Conservation (phyloP, 768 basidiomycete species). For the Megacollybia marginata region DNA sequence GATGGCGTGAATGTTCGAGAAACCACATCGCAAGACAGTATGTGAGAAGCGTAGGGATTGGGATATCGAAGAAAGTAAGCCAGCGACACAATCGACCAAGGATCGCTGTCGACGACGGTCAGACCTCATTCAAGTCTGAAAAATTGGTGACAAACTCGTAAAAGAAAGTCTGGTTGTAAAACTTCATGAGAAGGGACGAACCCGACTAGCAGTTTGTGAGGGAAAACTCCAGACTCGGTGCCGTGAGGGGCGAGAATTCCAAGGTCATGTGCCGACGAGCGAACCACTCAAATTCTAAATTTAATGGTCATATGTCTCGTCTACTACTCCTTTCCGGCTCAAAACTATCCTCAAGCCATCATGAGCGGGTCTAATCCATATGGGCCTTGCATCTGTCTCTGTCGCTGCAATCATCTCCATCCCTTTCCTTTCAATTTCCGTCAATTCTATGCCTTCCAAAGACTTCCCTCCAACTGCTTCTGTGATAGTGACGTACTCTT, state of each 20-base stretch:
- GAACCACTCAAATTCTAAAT: constrained; percentile 1
- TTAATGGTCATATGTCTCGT: constrained; percentile 38
- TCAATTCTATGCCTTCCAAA: constrained; percentile 17
- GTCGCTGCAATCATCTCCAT: constrained; percentile 32
- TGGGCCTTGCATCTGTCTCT: constrained; percentile 25
- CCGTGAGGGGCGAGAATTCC: not conserved
- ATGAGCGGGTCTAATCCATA: constrained; percentile 68
- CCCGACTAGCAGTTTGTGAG: constrained; percentile 1
- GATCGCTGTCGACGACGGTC: constrained; percentile 50
- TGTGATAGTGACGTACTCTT: constrained; percentile 64
- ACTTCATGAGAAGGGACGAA: constrained; percentile 35
- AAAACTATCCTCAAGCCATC: constrained; percentile 59
- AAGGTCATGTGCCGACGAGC: not conserved
- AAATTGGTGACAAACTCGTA: constrained; percentile 39
- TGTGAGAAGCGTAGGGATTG: constrained; percentile 89
- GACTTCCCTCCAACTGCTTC: constrained; percentile 36
- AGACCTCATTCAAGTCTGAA: constrained; percentile 8
- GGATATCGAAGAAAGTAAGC: constrained; percentile 96
- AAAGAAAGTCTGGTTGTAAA: constrained; percentile 46
- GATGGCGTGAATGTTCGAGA: constrained; percentile 66
- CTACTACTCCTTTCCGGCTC: constrained; percentile 33
- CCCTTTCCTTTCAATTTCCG: constrained; percentile 29
- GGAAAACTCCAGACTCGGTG: not conserved
- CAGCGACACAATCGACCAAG: constrained; percentile 87
- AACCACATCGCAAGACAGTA: constrained; percentile 93